A percentile compares a stretch with the other conserved stretches of the same genome.
Conservation (phyloP, 805 yeast genomes). For the Kuraishia cidri region DNA sequence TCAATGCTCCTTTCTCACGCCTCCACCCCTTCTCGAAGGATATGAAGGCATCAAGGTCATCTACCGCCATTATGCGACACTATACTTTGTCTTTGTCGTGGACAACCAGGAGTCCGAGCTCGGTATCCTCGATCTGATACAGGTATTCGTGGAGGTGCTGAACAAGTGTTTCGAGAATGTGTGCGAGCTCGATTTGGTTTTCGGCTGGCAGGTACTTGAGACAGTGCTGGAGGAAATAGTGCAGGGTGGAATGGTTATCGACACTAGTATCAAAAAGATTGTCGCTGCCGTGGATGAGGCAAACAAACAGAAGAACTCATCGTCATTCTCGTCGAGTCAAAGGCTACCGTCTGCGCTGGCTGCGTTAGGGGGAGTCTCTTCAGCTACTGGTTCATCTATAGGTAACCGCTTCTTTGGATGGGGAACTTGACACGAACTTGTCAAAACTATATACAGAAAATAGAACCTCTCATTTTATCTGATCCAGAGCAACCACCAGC, state of each 20-base stretch:
- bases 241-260: conserved; percentile 98
- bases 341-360: conserved; percentile 16
- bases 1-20: conserved; percentile 85
- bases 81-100: conserved; percentile 92
- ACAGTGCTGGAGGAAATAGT: conserved; percentile 87
- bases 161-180: conserved; percentile 92
- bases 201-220: conserved; percentile 96
- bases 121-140: conserved; percentile 89
- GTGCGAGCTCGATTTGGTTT: conserved; percentile 92
- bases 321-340: conserved; percentile 7
- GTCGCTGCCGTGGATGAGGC: conserved; percentile 79
- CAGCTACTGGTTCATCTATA: conserved; percentile 15
- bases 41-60: conserved; percentile 78
- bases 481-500: conserved; percentile 16
- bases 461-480: neutral
- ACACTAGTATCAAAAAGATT: conserved; percentile 74
- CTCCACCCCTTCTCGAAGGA: conserved; percentile 68
- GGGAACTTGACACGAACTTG: too few relatives aligned
- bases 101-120: conserved; percentile 94
- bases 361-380: conserved; percentile 11
- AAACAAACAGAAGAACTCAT: conserved; percentile 34
- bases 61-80: conserved; percentile 88
- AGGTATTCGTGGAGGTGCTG: conserved; percentile 91
- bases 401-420: conserved; percentile 7
- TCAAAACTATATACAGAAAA: conserved; percentile 1